Evolutionary conservation across 805 yeast genomes (phyloP).

Genomic region (Wickerhamomyces alni): DNA sequence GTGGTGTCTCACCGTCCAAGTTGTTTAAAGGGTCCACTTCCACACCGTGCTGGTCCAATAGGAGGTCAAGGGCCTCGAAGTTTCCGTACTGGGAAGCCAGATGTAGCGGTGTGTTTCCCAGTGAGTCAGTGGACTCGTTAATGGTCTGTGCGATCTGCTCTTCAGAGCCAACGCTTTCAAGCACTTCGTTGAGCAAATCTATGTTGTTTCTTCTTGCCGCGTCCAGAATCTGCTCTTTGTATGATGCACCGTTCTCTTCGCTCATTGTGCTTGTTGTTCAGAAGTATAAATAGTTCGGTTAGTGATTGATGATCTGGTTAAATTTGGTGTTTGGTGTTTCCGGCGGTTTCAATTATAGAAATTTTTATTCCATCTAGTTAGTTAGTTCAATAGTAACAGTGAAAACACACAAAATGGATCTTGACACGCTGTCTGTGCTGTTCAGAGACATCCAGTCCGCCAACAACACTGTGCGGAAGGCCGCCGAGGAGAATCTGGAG

Average conservation of each 20-base stretch:
- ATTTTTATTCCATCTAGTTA: too few relatives aligned
- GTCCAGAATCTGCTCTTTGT: constrained; percentile 75
- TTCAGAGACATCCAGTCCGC: constrained; percentile 2
- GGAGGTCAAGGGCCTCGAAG: constrained; percentile 75
- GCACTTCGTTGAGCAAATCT: constrained; percentile 58
- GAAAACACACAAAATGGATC: neutral
- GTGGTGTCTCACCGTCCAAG: constrained; percentile 77
- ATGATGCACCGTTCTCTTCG: constrained; percentile 61
- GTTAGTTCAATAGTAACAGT: too few relatives aligned
- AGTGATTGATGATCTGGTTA: too few relatives aligned
- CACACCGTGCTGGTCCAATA: constrained; percentile 84
- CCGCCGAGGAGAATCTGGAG: constrained; percentile 47
- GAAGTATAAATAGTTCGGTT: too few relatives aligned
- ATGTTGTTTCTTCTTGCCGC: constrained; percentile 84
- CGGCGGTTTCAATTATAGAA: too few relatives aligned
- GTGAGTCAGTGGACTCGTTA: constrained; percentile 67
- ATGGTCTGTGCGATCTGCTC: constrained; percentile 41
- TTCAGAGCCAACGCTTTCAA: constrained; percentile 29
- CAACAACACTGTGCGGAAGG: constrained; percentile 38
- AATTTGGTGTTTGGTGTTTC: too few relatives aligned
- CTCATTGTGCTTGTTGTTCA: constrained; percentile 5
- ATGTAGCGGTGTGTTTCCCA: constrained; percentile 79
- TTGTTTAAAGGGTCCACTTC: constrained; percentile 80
- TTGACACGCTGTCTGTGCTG: neutral
- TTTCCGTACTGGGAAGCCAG: constrained; percentile 77